Evolutionary conservation across 345 rosid species (phyloP).

Genomic region (Pseudoturritis turrita): DNA sequence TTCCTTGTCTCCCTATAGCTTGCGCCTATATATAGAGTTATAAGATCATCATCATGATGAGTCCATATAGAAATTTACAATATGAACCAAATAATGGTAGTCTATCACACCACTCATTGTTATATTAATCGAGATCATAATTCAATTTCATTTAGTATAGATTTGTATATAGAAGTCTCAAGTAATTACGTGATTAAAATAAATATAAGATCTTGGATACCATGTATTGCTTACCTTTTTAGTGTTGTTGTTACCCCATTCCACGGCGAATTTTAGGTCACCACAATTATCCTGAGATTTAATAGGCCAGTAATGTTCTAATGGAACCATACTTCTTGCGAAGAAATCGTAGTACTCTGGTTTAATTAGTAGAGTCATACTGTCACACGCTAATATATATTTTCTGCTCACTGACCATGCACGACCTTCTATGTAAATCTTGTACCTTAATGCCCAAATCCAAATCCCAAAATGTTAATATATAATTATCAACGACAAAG

Average conservation of each 20-base stretch:
- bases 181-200: background rate
- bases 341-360: constrained; percentile 41
- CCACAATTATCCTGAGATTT: constrained; percentile 30
- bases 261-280: constrained; percentile 45
- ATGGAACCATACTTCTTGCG: constrained; percentile 41
- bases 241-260: constrained; percentile 48
- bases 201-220: background rate
- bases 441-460: constrained; percentile 31
- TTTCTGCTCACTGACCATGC: constrained; percentile 55
- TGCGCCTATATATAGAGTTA: constrained; percentile 36
- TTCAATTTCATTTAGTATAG: background rate
- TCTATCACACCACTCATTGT: no score
- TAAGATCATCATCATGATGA: background rate
- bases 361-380: constrained; percentile 36
- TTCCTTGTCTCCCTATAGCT: constrained; percentile 46
- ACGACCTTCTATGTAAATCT: constrained; percentile 48
- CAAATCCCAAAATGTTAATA: background rate
- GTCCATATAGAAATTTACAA: background rate
- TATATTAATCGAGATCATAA: background rate
- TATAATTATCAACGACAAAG: background rate
- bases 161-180: background rate
- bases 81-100: no score
- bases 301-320: constrained; percentile 53
- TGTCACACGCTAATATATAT: constrained; percentile 45
- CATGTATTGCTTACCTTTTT: constrained; percentile 22